phyloP scores from a whole-genome alignment of 2,329 filamentous ascomycete genomes.

The Aspergillus brunneoviolaceus region DNA sequence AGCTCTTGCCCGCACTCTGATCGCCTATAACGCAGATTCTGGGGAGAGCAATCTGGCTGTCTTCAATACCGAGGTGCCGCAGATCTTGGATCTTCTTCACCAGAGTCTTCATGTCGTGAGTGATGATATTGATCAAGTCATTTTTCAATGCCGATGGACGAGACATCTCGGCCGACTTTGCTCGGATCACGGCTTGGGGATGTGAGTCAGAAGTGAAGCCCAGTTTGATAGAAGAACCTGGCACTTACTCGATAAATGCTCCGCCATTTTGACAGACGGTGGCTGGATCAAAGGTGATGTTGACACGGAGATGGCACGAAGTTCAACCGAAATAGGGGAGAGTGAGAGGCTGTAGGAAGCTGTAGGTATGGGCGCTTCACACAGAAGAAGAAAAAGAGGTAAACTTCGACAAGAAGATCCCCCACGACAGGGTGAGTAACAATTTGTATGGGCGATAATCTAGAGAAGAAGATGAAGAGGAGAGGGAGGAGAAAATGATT shows the following conservation, averaged over 20 bases:
- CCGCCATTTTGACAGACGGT: background rate
- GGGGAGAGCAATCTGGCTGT: slow-evolving; percentile 65
- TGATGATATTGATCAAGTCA: slow-evolving; percentile 30
- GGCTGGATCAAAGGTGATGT: background rate
- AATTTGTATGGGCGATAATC: too few relatives aligned
- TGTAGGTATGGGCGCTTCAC: too few relatives aligned
- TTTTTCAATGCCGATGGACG: background rate
- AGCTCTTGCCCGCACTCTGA: slow-evolving; percentile 81
- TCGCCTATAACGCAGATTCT: slow-evolving; percentile 83
- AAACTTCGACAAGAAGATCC: too few relatives aligned
- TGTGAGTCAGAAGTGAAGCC: background rate
- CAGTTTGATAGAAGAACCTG: background rate
- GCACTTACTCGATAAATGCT: background rate
- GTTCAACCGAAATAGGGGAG: too few relatives aligned
- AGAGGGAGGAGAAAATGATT: background rate
- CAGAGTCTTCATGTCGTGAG: slow-evolving; percentile 36
- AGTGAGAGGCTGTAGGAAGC: too few relatives aligned
- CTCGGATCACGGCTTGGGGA: background rate
- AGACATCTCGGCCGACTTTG: slow-evolving; percentile 4
- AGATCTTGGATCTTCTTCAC: slow-evolving; percentile 56
- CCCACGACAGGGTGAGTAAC: too few relatives aligned
- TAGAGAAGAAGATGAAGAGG: too few relatives aligned
- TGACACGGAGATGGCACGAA: background rate
- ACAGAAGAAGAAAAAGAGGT: background rate
- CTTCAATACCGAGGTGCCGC: slow-evolving; percentile 69